Evolutionary conservation across 192 early-diverging fungal species (phyloP).

Genomic region (Coemansia brasiliensis): DNA sequence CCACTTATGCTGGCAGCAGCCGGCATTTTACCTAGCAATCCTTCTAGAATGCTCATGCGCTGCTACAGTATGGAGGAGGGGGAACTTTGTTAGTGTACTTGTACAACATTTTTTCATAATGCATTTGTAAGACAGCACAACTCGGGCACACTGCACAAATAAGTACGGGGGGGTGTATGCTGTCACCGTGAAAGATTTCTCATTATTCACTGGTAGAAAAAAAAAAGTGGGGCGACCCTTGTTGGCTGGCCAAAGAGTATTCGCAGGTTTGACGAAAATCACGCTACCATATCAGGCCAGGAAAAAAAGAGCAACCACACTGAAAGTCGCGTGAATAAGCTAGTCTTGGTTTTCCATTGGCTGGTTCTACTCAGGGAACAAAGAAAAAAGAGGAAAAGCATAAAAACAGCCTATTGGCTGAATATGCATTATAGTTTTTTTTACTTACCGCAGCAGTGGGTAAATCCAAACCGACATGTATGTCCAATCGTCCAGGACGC

Average conservation of each 20-base stretch:
- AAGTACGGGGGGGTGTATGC: no score
- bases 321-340: no score
- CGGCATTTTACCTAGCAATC: conserved; percentile 59
- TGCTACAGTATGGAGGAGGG: conserved; percentile 32
- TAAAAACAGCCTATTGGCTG: no score
- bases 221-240: not conserved
- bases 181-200: no score
- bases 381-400: no score
- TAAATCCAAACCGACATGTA: conserved; percentile 64
- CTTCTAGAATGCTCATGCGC: conserved; percentile 60
- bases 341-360: no score
- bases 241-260: conserved; percentile 7
- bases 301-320: no score
- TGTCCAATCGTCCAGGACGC: conserved; percentile 83
- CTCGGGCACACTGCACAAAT: no score
- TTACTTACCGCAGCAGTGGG: conserved; percentile 60
- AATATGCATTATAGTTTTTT: not conserved
- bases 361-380: no score
- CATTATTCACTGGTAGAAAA: no score
- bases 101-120: no score
- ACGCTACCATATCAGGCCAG: not conserved
- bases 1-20: conserved; percentile 47
- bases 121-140: not conserved
- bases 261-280: conserved; percentile 3
- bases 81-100: no score